These are phyloP conservation scores for Hypoxylon crocopeplum DNA, from an alignment of 495 filamentous ascomycete species.

Conservation along the genomic window DNA sequence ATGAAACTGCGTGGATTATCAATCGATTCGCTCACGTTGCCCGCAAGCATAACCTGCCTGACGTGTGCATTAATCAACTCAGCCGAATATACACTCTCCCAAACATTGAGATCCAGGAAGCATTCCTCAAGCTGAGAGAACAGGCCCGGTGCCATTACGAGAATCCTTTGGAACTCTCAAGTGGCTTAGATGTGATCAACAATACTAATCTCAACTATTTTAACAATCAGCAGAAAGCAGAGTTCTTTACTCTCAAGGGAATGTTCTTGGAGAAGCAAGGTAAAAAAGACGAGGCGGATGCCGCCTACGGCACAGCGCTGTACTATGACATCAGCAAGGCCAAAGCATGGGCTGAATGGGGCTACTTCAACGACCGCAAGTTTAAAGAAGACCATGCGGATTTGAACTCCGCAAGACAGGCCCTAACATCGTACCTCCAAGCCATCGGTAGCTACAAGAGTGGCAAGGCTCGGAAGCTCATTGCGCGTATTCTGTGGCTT, in stretches of 20 bases:
- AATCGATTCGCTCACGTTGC: slow-evolving; percentile 98
- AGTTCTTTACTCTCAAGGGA: slow-evolving; percentile 98
- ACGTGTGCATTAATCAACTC: slow-evolving; percentile 95
- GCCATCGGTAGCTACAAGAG: slow-evolving; percentile 96
- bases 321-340: slow-evolving; percentile 94
- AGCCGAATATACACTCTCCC: slow-evolving; percentile 98
- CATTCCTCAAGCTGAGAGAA: slow-evolving; percentile 94
- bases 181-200: slow-evolving; percentile 96
- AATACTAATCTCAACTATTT: slow-evolving; percentile 99
- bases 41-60: slow-evolving; percentile 93
- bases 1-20: slow-evolving; percentile 99
- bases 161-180: slow-evolving; percentile 87
- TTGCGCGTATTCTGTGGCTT: slow-evolving; percentile 96
- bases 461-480: slow-evolving; percentile 91
- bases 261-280: slow-evolving; percentile 98
- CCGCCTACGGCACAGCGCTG: slow-evolving; percentile 90
- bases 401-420: slow-evolving; percentile 81
- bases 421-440: slow-evolving; percentile 94
- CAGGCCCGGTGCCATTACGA: slow-evolving; percentile 99
- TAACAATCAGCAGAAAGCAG: slow-evolving; percentile 91
- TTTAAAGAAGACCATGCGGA: slow-evolving; percentile 89
- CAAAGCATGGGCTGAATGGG: slow-evolving; percentile 99
- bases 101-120: slow-evolving; percentile 99
- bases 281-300: slow-evolving; percentile 87
- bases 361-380: slow-evolving; percentile 92